Conservation (phyloP, 495 filamentous ascomycete species). For the Daldinia childiae region DNA sequence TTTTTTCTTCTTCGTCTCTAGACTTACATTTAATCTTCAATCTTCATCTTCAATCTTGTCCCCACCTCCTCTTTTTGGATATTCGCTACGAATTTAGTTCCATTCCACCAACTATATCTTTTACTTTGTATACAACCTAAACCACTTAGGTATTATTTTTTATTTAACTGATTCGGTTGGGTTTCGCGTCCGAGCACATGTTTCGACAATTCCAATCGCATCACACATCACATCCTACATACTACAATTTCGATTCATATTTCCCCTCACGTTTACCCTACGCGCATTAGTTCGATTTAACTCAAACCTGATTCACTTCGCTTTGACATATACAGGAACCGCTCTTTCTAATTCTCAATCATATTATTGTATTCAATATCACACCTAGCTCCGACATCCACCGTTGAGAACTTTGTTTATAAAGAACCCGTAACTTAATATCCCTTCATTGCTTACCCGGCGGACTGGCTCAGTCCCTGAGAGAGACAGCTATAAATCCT, state of each 20-base stretch:
- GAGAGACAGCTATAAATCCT: conserved; percentile 22
- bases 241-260: conserved; percentile 7
- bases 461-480: conserved; percentile 23
- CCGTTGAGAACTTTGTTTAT: not conserved
- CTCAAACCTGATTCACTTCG: conserved; percentile 8
- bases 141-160: not conserved
- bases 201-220: conserved; percentile 36
- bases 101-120: conserved; percentile 2
- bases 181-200: conserved; percentile 41
- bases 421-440: not conserved
- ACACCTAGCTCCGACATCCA: not conserved
- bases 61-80: conserved; percentile 27
- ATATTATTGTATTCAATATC: not conserved
- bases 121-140: not conserved
- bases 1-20: not conserved
- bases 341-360: not conserved
- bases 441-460: conserved; percentile 20
- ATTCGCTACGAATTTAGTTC: conserved; percentile 20
- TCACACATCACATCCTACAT: not conserved
- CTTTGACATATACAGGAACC: not conserved
- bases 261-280: not conserved
- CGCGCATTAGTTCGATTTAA: not conserved
- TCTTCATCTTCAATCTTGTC: not conserved
- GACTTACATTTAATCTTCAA: not conserved
- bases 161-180: conserved; percentile 11